Base-by-base conservation (phyloP, 164 flowering plant species). In the Malania oleifera region DNA sequence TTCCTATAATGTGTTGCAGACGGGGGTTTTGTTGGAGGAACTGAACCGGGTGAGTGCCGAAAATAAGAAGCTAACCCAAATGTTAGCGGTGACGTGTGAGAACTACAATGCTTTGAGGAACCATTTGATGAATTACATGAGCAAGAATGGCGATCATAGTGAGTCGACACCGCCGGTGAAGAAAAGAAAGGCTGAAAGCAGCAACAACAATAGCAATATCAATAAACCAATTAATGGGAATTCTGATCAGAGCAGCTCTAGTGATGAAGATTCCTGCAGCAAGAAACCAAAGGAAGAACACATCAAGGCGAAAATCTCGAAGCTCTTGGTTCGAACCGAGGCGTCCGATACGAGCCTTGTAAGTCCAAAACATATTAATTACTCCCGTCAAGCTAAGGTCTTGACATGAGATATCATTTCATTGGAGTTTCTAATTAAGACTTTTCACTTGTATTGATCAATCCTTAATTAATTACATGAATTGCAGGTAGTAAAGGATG, bases 21-120 rank as follows among this genome's bases (percentile, higher is more conserved):
- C 52, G 15, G 67, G 62, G n/a, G 77, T 57, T 37, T 57, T 82
- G 48, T 57, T 64, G 18, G 87, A 78, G 62, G 82, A 82, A 52
- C 44, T 84, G 72, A 73, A 68, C 24, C 59, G 85, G 44, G 75
- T 78, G 60, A 79, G 60, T 14, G 76, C 67, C 12, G 91, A 85
- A 40, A 85, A 85, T 76, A 80, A 75, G 81, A 79, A 68, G 67
- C 70, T 85, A 3, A 77, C 80, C 0, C 74, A 80, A 38, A 78
- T 72, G 83, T 17, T 85, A 28, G 71, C 75, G 0, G 70, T 66
- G n/a, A 58, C 82, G 76, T 70, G 82, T 29, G 86, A 82, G 63
- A 85, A 73, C 20, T 85, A 85, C 74, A 75, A 66, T 52, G 69
- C 78, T 37, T 65, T 85, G 67, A 60, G 67, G 38, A 71, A 64